These are phyloP conservation scores for Metschnikowia lochheadii DNA, from an alignment of 805 yeast genomes.

Conservation along the genomic window DNA sequence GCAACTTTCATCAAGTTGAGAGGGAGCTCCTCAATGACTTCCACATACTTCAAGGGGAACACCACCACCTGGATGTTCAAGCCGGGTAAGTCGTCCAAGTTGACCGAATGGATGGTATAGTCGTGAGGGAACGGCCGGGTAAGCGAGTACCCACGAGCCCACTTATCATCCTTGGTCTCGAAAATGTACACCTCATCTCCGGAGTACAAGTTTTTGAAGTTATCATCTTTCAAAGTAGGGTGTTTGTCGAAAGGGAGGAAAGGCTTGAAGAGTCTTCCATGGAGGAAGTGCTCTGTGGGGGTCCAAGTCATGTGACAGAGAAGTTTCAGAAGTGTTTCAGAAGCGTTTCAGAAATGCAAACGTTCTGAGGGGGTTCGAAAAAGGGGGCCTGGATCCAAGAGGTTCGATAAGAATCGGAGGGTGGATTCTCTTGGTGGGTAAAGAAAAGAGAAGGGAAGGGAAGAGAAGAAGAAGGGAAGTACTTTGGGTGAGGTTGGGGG, in stretches of 20 bases:
- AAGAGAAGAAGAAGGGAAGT: no score
- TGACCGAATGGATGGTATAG: slow-evolving; percentile 56
- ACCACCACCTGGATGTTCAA: slow-evolving; percentile 50
- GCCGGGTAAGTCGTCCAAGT: slow-evolving; percentile 61
- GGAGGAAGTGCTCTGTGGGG: slow-evolving; percentile 33
- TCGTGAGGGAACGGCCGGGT: slow-evolving; percentile 68
- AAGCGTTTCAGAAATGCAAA: no score
- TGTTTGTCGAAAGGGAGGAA: slow-evolving; percentile 41
- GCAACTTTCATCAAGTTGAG: slow-evolving; percentile 28
- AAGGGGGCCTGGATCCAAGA: not conserved
- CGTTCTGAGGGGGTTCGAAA: no score
- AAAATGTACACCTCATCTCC: slow-evolving; percentile 78
- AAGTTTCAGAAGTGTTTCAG: no score
- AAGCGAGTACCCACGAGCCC: slow-evolving; percentile 79
- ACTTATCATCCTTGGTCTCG: slow-evolving; percentile 55
- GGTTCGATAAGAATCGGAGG: no score
- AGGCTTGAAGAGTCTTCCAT: slow-evolving; percentile 36
- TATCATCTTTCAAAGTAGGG: slow-evolving; percentile 33
- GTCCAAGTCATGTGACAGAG: slow-evolving; percentile 26
- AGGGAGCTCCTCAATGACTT: slow-evolving; percentile 41
- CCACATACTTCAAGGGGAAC: slow-evolving; percentile 56
- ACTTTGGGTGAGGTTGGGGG: no score
- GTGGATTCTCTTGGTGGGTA: no score
- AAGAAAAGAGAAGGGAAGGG: no score
- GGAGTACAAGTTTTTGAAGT: slow-evolving; percentile 54